Percentiles rank a stretch among this genome's conserved stretches.
phyloP scores from a whole-genome alignment of 2,329 filamentous ascomycete genomes.

The Rhynchosporium graminicola region DNA sequence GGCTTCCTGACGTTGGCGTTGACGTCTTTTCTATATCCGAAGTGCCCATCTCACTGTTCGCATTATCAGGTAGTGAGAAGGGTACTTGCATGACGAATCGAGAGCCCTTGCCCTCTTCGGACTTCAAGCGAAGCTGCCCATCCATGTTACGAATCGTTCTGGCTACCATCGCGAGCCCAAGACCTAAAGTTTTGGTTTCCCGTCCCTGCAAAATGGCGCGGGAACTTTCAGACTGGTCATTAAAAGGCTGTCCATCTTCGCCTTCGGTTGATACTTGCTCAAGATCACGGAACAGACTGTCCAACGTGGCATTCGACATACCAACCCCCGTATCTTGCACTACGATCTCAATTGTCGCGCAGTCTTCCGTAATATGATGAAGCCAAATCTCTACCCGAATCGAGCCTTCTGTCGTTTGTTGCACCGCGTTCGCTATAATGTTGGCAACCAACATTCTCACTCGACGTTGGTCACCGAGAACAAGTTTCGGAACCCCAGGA shows the following conservation, averaged over 20 bases:
- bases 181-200: slow-evolving; percentile 61
- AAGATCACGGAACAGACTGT: slow-evolving; percentile 59
- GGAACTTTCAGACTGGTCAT: slow-evolving; percentile 4
- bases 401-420: slow-evolving; percentile 69
- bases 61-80: slow-evolving; percentile 56
- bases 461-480: slow-evolving; percentile 77
- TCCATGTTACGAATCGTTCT: slow-evolving; percentile 88
- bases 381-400: slow-evolving; percentile 72
- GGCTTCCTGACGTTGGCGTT: slow-evolving; percentile 14
- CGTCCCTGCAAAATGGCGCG: slow-evolving; percentile 36
- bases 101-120: slow-evolving; percentile 78
- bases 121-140: slow-evolving; percentile 81
- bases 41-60: neutral
- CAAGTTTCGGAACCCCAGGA: slow-evolving; percentile 66
- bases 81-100: slow-evolving; percentile 79
- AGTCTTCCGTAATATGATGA: slow-evolving; percentile 52
- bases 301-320: slow-evolving; percentile 63
- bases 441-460: slow-evolving; percentile 85
- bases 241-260: slow-evolving; percentile 31
- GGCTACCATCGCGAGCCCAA: slow-evolving; percentile 86
- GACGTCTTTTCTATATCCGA: neutral
- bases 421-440: slow-evolving; percentile 79
- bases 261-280: slow-evolving; percentile 57
- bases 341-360: slow-evolving; percentile 70
- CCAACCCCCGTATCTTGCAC: slow-evolving; percentile 74